phyloP scores from a whole-genome alignment of 108 stramenopile genomes.

The Seminavis robusta region DNA sequence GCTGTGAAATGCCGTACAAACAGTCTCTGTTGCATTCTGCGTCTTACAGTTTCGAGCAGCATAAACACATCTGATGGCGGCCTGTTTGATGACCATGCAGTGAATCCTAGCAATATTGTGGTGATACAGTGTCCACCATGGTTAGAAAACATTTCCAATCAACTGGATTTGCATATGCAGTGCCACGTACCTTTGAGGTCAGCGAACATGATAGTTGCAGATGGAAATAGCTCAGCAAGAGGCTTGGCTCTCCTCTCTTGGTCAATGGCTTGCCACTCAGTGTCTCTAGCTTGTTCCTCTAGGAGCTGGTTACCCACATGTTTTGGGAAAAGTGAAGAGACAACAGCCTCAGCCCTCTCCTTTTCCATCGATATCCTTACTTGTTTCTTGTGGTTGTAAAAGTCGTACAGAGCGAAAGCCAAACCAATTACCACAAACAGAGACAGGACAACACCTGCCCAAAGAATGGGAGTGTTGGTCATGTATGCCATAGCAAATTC shows the following conservation, averaged over 20 bases:
- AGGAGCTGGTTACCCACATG: conserved; percentile 10
- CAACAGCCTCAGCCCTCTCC: conserved; percentile 7
- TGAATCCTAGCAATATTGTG: too few species aligned
- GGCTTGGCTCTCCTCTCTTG: background rate
- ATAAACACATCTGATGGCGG: conserved; percentile 48
- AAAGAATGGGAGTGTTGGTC: conserved; percentile 22
- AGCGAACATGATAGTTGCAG: conserved; percentile 11
- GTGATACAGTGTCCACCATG: too few species aligned
- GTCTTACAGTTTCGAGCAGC: conserved; percentile 49
- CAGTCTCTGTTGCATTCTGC: too few species aligned
- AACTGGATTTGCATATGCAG: too few species aligned
- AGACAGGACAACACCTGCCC: conserved; percentile 18
- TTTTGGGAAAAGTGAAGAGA: conserved; percentile 4
- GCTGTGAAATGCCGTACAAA: too few species aligned
- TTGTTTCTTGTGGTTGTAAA: conserved; percentile 5
- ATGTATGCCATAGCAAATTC: conserved; percentile 38
- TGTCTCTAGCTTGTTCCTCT: background rate
- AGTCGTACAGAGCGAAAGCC: conserved; percentile 45
- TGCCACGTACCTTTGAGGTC: conserved; percentile 29
- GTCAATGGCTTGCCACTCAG: background rate
- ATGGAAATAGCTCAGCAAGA: conserved; percentile 13
- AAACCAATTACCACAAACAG: conserved; percentile 42
- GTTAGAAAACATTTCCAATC: too few species aligned
- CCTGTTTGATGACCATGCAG: conserved; percentile 51
- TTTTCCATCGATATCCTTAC: background rate